Evolutionary conservation across 176 grass and related monocot genomes (phyloP).

Genomic region (Oryza australiensis): DNA sequence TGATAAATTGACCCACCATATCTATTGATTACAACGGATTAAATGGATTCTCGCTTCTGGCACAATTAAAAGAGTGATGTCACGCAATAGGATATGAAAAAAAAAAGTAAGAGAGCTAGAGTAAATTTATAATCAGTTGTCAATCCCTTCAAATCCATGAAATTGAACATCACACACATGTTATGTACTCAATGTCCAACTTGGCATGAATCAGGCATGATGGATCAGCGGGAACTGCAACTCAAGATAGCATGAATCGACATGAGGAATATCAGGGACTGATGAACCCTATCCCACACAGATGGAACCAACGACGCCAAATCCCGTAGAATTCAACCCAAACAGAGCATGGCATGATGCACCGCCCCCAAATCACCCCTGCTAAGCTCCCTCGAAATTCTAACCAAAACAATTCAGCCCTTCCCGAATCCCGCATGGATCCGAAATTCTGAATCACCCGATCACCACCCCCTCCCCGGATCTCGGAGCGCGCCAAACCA

Average conservation of each 20-base stretch:
- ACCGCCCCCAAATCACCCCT: not conserved
- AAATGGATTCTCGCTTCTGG: no score
- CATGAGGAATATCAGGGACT: no score
- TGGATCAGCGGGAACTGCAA: no score
- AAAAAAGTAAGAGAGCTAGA: not conserved
- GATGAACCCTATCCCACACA: conserved; percentile 7
- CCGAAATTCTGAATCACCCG: not conserved
- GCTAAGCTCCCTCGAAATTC: not conserved
- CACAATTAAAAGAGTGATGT: not conserved
- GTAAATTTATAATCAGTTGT: not conserved
- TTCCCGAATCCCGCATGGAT: not conserved
- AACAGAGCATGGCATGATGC: no score
- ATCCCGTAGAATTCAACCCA: not conserved
- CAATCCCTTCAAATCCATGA: not conserved
- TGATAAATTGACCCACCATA: not conserved
- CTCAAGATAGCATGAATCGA: no score
- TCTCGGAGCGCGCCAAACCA: not conserved
- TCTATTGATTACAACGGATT: not conserved
- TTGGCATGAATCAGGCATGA: not conserved
- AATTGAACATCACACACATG: not conserved
- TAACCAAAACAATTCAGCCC: not conserved
- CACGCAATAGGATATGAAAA: not conserved
- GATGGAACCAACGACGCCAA: not conserved
- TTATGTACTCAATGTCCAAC: not conserved
- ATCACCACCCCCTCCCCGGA: conserved; percentile 1